Evolutionary conservation across 345 rosid genomes (phyloP).

Genomic region (Acer saccharum): DNA sequence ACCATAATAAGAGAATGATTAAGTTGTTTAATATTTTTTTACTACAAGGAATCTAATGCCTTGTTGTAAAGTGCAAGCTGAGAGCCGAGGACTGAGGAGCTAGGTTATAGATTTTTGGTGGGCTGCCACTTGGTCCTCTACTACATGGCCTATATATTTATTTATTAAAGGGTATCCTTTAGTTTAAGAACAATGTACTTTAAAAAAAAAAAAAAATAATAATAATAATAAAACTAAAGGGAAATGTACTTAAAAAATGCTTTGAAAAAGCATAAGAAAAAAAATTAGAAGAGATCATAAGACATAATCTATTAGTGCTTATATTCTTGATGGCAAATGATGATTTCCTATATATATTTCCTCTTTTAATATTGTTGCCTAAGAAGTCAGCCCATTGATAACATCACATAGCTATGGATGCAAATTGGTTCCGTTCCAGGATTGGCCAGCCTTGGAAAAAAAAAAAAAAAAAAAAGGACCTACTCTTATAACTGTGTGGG

Average conservation of each 20-base stretch:
- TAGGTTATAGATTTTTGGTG: constrained; percentile 5
- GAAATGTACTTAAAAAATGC: background rate
- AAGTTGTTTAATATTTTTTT: background rate
- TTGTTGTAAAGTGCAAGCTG: constrained; percentile 8
- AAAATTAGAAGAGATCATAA: background rate
- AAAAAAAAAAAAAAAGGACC: background rate
- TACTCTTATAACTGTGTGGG: constrained; percentile 1
- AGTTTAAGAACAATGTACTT: background rate
- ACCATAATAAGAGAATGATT: background rate
- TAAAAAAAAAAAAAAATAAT: too few species aligned
- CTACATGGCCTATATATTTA: too few species aligned
- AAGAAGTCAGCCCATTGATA: background rate
- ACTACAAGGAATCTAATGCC: constrained; percentile 17
- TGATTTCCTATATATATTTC: background rate
- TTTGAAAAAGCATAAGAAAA: background rate
- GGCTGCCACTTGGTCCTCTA: background rate
- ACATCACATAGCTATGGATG: constrained; percentile 7
- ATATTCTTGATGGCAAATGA: constrained; percentile 1
- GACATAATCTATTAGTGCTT: background rate
- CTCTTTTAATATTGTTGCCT: background rate
- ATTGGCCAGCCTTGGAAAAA: background rate
- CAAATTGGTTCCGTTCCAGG: background rate
- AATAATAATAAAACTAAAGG: too few species aligned
- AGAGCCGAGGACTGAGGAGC: background rate
- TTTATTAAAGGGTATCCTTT: background rate